Evolutionary conservation across 805 yeast species (phyloP), one percentile per base, ranked within the genome.

Genomic region (Saturnispora quitensis): DNA sequence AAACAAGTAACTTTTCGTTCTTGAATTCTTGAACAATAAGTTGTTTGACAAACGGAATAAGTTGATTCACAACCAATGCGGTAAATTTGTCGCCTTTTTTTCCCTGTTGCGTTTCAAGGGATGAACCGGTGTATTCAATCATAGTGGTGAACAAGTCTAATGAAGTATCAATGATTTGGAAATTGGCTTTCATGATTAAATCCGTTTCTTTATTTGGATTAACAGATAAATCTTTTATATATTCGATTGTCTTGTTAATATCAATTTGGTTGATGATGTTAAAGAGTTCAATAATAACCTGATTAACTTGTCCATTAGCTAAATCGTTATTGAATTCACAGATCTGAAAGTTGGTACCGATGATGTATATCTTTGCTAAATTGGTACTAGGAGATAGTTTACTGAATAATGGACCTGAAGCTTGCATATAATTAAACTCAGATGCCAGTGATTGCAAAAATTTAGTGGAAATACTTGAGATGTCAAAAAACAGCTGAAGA

Each of bases 141-240:
- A 82, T 71, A 1, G 90, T 85, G 1, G 97, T 80, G 24, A 88
- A 71, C 33, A 91, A 65, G 64, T 91, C 98, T 22, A 90, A 67
- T 0, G 85, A 73, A 0, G 84, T 73, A 58, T 88, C 95, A 22
- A 86, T 69, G 4, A 86, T 74, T 56, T 83, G 83, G 47, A 85
- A 66, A 47, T 77, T 74, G 43, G 74, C 67, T 56, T 76, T 75
- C 3, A 86, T 79, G 2, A 45, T 69, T 10, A 69, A 54, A 22
- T 60, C 59, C 6, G 52, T 53, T 17, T 50, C 53, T n/a, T 54
- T 54, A 6, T 44, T 47, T 1, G 50, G 47, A 9, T 28, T 50
- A n/a, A 47, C 49, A 17, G 52, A 34, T 15, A 58, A 52, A 6
- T 51, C 48, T 36, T 55, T 51, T 13, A 59, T 43, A 31, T 53